These are phyloP conservation scores for Xenoacremonium recifei DNA, from an alignment of 2,329 filamentous ascomycete species.

Conservation along the genomic window DNA sequence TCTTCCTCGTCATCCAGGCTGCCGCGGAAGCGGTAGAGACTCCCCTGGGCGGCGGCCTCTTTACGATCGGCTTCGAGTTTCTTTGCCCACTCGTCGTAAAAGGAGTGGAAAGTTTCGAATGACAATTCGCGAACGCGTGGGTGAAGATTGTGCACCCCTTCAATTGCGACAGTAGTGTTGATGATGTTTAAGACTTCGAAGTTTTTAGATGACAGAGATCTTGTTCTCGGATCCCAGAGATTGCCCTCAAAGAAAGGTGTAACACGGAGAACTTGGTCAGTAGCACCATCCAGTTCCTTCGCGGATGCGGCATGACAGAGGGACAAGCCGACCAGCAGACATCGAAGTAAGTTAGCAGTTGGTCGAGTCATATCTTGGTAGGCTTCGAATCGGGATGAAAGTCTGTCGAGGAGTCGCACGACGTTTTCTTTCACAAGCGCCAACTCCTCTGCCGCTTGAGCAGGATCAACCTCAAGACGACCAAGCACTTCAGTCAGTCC, in stretches of 20 bases:
- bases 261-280: slow-evolving; percentile 39
- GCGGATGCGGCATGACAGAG: slow-evolving; percentile 48
- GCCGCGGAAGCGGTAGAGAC: slow-evolving; percentile 81
- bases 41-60: slow-evolving; percentile 69
- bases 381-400: slow-evolving; percentile 67
- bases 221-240: slow-evolving; percentile 25
- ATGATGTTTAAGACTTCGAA: slow-evolving; percentile 45
- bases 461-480: slow-evolving; percentile 20
- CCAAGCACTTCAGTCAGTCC: slow-evolving; percentile 38
- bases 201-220: slow-evolving; percentile 20
- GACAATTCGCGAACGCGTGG: slow-evolving; percentile 50
- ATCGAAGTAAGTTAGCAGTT: slow-evolving; percentile 74
- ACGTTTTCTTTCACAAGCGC: slow-evolving; percentile 56
- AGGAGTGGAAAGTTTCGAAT: slow-evolving; percentile 65
- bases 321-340: slow-evolving; percentile 73
- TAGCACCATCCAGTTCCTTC: slow-evolving; percentile 38
- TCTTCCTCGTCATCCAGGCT: slow-evolving; percentile 75
- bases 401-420: slow-evolving; percentile 66
- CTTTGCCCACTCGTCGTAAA: slow-evolving; percentile 79
- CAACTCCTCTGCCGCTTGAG: slow-evolving; percentile 36
- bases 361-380: slow-evolving; percentile 86
- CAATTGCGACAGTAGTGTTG: slow-evolving; percentile 40
- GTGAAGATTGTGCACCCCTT: slow-evolving; percentile 44
- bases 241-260: slow-evolving; percentile 58
- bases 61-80: slow-evolving; percentile 75